phyloP scores from a whole-genome alignment of 2,329 filamentous ascomycete genomes.

The Fusarium incarnatum region DNA sequence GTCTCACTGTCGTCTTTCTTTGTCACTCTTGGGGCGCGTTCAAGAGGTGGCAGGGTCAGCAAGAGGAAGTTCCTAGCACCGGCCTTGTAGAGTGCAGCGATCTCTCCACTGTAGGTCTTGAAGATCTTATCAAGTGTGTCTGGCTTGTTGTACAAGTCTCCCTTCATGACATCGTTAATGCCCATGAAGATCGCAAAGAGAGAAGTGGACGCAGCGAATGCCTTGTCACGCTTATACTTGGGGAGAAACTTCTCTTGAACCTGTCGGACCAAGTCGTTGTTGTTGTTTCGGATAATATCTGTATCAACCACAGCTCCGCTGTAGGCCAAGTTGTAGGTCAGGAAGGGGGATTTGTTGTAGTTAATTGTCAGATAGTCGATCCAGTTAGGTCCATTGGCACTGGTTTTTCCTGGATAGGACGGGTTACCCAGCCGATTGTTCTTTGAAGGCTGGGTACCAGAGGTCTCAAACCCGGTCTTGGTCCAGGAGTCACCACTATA shows the following conservation, averaged over 20 bases:
- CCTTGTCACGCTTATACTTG: background rate
- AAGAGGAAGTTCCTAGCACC: constrained; percentile 3
- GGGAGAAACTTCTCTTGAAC: background rate
- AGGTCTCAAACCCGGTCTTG: background rate
- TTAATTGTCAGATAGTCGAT: background rate
- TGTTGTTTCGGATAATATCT: background rate
- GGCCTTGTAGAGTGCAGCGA: background rate
- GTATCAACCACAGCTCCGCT: background rate
- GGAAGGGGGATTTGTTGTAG: background rate
- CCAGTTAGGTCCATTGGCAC: constrained; percentile 3
- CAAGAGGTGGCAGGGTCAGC: background rate
- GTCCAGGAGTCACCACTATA: background rate
- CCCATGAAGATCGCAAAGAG: background rate
- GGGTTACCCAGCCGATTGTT: background rate
- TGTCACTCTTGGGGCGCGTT: background rate
- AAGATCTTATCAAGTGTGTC: background rate
- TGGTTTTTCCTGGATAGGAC: background rate
- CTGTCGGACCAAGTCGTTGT: background rate
- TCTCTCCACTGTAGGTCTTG: background rate
- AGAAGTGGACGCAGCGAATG: background rate
- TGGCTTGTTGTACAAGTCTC: background rate
- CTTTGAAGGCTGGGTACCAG: background rate
- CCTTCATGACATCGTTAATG: background rate
- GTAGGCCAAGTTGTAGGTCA: background rate
- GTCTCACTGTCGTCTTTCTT: background rate